Evolutionary conservation across 2,329 filamentous ascomycete species (phyloP), one percentile per base, ranked within the genome.

Genomic region (Calonectria leucothoes): DNA sequence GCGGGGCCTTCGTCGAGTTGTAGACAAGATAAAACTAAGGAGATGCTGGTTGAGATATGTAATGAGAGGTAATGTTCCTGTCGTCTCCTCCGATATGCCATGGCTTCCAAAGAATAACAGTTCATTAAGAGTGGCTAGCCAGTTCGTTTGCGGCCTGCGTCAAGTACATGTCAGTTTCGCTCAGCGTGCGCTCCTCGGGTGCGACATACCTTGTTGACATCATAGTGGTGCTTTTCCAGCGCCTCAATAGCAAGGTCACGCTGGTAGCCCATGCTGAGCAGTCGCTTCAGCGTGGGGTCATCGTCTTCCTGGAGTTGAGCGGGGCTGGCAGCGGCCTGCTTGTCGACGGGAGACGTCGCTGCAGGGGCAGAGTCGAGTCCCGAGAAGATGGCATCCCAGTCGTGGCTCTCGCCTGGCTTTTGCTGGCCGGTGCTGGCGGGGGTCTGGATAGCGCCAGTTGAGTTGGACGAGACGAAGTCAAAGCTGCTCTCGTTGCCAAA

Each of bases 361-460:
- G 83, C 77, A 74, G 82, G 74, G 55, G 89, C 85, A 2, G 89
- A 90, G 78, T 96, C 94, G 10, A 98, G 87, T 31, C 93, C 93
- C 2, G 94, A 94, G 85, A 98, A 98, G 69, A 98, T 95, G 48
- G 95, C 94, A 81, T 98, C 96, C 97, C 97, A 98, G 83, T 98
- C 96, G 78, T 97, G 94, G 39, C 87, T 86, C 17, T 90, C 89
- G 0, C 86, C 78, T 33, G 84, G 82, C 73, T 86, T 84, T 63
- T 82, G 84, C 52, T 84, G 77, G 55, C 83, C 82, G 61, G 83
- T 81, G 72, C 85, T 82, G 64, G 85, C 85, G 65, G 87, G 85
- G 72, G 88, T 76, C 25, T 83, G 75, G 52, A 81, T 76, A 57
- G 81, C 80, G 39, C 79, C 77, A 63, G 80, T 79, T 10, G 84